phyloP scores from a whole-genome alignment of 2,329 filamentous ascomycete genomes.

The Sporothrix brunneoviolacea region DNA sequence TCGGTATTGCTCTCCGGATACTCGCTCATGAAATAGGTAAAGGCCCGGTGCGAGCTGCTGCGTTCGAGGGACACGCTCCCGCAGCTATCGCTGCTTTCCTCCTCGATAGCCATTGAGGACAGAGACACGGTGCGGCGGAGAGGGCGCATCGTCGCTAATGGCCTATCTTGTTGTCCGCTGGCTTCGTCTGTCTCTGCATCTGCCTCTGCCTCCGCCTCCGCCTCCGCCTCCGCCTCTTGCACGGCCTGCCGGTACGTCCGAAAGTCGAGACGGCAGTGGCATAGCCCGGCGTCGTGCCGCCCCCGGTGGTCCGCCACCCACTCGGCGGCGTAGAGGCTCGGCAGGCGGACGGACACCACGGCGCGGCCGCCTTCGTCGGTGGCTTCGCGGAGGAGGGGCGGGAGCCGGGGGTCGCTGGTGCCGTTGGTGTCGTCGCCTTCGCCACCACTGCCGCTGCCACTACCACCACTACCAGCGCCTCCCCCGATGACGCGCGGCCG shows the following conservation, averaged over 20 bases:
- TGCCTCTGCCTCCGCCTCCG: neutral
- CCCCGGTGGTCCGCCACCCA: conserved; percentile 34
- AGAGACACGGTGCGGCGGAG: neutral
- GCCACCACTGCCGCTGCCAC: neutral
- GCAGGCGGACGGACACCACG: conserved; percentile 24
- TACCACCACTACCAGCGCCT: neutral
- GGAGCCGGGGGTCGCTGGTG: neutral
- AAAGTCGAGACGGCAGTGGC: conserved; percentile 30
- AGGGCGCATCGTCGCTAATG: neutral
- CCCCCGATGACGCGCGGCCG: conserved; percentile 27
- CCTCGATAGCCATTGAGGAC: neutral
- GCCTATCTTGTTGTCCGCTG: too few relatives aligned
- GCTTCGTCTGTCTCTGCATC: too few relatives aligned
- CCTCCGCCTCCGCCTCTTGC: too few relatives aligned
- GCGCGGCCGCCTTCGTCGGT: neutral
- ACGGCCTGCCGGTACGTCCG: conserved; percentile 23
- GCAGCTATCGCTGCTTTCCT: too few relatives aligned
- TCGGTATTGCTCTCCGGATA: too few relatives aligned
- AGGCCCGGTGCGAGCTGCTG: neutral
- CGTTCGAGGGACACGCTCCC: neutral
- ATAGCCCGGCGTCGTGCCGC: conserved; percentile 29
- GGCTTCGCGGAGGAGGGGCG: conserved; percentile 9
- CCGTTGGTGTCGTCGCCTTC: neutral
- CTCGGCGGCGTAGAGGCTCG: conserved; percentile 34
- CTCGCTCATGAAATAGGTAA: neutral